Percentiles rank a stretch among this genome's conserved stretches.
These are phyloP conservation scores for Venturia nashicola DNA, from an alignment of 2,329 filamentous ascomycete species.

Conservation along the genomic window DNA sequence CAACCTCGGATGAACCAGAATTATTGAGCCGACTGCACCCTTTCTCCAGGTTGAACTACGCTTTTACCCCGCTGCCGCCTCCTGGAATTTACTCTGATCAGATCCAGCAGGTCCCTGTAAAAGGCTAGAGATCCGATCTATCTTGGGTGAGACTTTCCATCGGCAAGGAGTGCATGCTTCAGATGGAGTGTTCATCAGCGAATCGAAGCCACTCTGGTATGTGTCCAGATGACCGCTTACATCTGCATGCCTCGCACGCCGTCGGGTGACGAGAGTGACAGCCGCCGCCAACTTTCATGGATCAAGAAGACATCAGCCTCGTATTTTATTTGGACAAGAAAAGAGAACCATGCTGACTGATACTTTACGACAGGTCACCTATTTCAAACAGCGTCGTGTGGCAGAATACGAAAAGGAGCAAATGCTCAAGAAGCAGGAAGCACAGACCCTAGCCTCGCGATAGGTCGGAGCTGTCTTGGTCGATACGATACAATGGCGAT, in stretches of 20 bases:
- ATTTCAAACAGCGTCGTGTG: constrained; percentile 94
- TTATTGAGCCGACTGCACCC: neutral
- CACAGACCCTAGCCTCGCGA: constrained; percentile 12
- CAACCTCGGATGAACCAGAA: neutral
- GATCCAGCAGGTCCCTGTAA: neutral
- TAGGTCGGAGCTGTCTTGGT: neutral
- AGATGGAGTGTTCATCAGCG: neutral
- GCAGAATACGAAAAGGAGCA: constrained; percentile 80
- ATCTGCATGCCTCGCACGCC: neutral
- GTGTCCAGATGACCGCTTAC: neutral
- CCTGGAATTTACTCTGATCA: neutral
- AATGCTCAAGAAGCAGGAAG: constrained; percentile 57
- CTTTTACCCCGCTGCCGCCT: neutral
- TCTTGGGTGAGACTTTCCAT: neutral
- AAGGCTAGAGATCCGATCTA: neutral
- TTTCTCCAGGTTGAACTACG: neutral
- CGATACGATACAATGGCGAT: neutral
- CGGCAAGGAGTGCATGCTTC: neutral
- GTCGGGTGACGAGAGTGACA: neutral
- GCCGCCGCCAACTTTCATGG: neutral
- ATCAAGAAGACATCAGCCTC: neutral
- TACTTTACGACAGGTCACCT: constrained; percentile 55
- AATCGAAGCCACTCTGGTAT: neutral
- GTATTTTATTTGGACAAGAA: neutral
- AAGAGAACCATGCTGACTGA: neutral